phyloP scores from a whole-genome alignment of 441 rosid genomes.

The Biscutella laevigata region DNA sequence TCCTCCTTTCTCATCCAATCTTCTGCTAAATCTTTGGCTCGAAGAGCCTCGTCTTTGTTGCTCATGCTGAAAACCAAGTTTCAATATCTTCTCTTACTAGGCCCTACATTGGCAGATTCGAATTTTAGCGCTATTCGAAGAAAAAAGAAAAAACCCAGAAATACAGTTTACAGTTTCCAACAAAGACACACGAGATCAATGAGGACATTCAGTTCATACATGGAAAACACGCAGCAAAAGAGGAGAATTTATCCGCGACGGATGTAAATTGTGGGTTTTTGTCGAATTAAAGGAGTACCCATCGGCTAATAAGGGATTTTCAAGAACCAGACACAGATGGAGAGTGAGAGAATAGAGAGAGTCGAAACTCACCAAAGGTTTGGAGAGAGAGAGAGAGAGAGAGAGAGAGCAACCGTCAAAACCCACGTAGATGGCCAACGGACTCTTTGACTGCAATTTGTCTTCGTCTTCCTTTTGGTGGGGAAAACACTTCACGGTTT shows the following conservation, averaged over 20 bases:
- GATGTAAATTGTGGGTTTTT: neutral
- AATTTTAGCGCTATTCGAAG: neutral
- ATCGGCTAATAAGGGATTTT: neutral
- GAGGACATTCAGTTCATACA: neutral
- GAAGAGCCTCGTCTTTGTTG: constrained; percentile 81
- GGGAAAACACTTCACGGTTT: constrained; percentile 17
- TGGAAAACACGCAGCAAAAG: neutral
- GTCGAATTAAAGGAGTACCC: neutral
- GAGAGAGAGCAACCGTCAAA: neutral
- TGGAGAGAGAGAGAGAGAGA: neutral
- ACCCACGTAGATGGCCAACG: constrained; percentile 12
- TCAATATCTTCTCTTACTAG: neutral
- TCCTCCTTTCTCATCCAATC: constrained; percentile 47
- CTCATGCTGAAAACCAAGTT: constrained; percentile 38
- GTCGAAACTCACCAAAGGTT: constrained; percentile 18
- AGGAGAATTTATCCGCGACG: neutral
- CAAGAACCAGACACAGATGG: neutral
- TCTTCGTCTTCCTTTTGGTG: constrained; percentile 19
- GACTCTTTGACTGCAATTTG: constrained; percentile 26
- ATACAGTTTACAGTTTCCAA: neutral
- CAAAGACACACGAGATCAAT: neutral
- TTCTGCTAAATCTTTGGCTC: constrained; percentile 66
- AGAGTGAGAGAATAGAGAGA: neutral
- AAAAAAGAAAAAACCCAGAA: neutral
- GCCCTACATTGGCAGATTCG: neutral